Evolutionary conservation across 1,284 basidiomycete genomes (phyloP).

Genomic region (Mycena sp.): DNA sequence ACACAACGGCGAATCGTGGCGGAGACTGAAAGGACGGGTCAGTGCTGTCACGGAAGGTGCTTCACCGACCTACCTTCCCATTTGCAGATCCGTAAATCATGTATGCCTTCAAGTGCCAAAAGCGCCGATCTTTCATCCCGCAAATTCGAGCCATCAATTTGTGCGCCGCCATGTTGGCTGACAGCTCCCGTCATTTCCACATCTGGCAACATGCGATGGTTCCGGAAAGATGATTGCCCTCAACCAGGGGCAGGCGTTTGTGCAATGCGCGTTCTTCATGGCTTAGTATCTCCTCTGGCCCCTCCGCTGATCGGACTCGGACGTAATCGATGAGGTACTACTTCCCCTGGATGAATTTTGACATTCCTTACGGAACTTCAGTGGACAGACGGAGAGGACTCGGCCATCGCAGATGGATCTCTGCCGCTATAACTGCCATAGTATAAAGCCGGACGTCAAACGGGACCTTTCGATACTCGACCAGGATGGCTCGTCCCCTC

Average conservation of each 20-base stretch:
- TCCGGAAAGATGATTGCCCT: constrained; percentile 28
- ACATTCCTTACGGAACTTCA: constrained; percentile 15
- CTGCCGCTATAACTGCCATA: constrained; percentile 12
- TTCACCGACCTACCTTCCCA: neutral
- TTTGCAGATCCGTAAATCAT: neutral
- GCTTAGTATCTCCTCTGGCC: neutral
- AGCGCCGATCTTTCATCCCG: neutral
- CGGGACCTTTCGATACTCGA: constrained; percentile 13
- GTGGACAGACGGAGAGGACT: neutral
- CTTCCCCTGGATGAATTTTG: constrained; percentile 12
- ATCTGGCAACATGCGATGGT: constrained; percentile 18
- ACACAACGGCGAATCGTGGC: neutral
- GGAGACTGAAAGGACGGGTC: neutral
- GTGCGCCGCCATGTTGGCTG: neutral
- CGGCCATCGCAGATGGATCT: constrained; percentile 20
- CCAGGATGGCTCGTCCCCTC: constrained; percentile 21
- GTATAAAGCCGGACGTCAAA: constrained; percentile 25
- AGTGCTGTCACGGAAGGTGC: neutral
- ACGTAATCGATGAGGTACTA: constrained; percentile 29
- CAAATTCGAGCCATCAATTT: neutral
- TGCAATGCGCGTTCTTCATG: constrained; percentile 5
- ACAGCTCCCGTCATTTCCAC: constrained; percentile 25
- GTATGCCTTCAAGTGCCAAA: neutral
- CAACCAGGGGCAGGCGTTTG: constrained; percentile 8
- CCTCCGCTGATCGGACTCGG: constrained; percentile 21